Conservation (phyloP, 495 filamentous ascomycete genomes). For the Neurospora sp. region DNA sequence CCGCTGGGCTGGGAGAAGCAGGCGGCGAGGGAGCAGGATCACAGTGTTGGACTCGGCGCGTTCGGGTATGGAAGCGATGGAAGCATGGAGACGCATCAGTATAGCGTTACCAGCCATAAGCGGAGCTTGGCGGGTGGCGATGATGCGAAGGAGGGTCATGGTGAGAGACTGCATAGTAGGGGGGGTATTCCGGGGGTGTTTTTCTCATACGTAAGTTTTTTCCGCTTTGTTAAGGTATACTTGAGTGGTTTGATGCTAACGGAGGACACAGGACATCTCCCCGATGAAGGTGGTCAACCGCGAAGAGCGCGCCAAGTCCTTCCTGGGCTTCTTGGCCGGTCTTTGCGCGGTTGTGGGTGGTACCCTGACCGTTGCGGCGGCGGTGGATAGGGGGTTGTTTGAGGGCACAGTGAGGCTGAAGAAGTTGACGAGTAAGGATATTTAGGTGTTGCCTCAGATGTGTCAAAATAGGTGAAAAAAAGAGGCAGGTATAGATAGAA, state of each 20-base stretch:
- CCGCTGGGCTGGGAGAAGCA: constrained; percentile 66
- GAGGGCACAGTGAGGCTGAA: constrained; percentile 74
- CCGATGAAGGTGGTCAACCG: constrained; percentile 99
- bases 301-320: constrained; percentile 77
- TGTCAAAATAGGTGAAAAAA: not conserved
- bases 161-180: constrained; percentile 76
- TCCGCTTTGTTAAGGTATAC: too few species aligned
- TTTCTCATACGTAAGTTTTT: constrained; percentile 75
- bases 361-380: constrained; percentile 90
- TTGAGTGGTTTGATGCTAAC: too few species aligned
- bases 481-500: not conserved
- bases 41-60: constrained; percentile 48
- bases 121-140: constrained; percentile 72
- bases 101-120: constrained; percentile 92
- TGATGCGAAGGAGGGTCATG: constrained; percentile 75
- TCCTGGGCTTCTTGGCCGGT: constrained; percentile 83
- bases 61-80: constrained; percentile 56
- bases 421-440: constrained; percentile 65
- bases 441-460: too few species aligned
- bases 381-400: constrained; percentile 83
- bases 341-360: constrained; percentile 92
- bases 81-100: constrained; percentile 95
- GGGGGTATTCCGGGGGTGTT: constrained; percentile 96
- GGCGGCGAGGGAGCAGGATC: constrained; percentile 11
- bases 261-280: constrained; percentile 70